phyloP scores from a whole-genome alignment of 768 basidiomycete genomes.

The Hericium rajendrae region DNA sequence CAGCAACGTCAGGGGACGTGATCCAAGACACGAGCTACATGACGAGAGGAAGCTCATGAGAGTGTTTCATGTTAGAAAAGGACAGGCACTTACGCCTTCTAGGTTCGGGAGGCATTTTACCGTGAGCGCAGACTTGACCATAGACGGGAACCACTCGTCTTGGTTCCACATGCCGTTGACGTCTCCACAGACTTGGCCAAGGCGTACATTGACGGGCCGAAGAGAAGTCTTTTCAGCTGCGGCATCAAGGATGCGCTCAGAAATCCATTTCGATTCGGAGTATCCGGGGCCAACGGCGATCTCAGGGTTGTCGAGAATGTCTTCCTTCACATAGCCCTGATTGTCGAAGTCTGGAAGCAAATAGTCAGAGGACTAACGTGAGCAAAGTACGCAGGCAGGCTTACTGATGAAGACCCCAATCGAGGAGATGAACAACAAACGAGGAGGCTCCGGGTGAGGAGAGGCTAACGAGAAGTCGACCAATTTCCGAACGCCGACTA shows the following conservation, averaged over 20 bases:
- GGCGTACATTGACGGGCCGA: conserved; percentile 14
- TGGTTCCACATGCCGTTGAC: conserved; percentile 19
- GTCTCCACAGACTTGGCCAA: conserved; percentile 21
- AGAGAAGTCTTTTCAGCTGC: conserved; percentile 10
- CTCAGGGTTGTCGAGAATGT: conserved; percentile 6
- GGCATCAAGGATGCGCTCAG: conserved; percentile 16
- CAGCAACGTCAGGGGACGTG: conserved; percentile 16
- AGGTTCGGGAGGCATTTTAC: conserved; percentile 14
- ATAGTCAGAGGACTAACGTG: neutral
- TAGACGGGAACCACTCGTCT: conserved; percentile 19
- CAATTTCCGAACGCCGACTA: conserved; percentile 12
- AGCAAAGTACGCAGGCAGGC: neutral
- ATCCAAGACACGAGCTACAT: conserved; percentile 18
- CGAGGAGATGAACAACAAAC: conserved; percentile 17
- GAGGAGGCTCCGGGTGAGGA: conserved; percentile 7
- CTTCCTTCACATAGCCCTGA: conserved; percentile 11
- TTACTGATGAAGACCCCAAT: conserved; percentile 16
- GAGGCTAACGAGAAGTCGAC: conserved; percentile 16
- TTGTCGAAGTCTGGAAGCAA: conserved; percentile 14
- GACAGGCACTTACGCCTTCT: conserved; percentile 10
- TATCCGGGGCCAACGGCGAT: conserved; percentile 14
- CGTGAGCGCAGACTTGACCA: conserved; percentile 14
- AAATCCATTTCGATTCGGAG: conserved; percentile 18
- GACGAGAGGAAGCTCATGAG: neutral
- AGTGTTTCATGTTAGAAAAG: neutral